A percentile compares a stretch with the other conserved stretches of the same genome.
Evolutionary conservation across 257 asterid genomes (phyloP).

Genomic region (Mentha longifolia): DNA sequence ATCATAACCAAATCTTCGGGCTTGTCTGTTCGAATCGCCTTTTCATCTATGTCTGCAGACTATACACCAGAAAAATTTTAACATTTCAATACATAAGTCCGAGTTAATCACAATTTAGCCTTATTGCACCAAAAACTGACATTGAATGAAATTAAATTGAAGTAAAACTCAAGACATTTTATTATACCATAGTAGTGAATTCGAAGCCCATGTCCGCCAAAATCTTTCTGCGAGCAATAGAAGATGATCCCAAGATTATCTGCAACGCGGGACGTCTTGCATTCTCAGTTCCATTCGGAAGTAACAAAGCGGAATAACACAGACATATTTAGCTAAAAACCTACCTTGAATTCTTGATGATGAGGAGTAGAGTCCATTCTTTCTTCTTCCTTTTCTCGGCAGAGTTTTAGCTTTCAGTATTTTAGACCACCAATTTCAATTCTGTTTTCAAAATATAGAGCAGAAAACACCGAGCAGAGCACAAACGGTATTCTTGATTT

Average conservation of each 20-base stretch:
- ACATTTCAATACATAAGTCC: neutral
- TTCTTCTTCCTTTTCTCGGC: neutral
- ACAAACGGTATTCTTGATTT: neutral
- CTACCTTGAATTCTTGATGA: constrained; percentile 43
- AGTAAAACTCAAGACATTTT: neutral
- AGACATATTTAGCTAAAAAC: neutral
- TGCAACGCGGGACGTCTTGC: constrained; percentile 31
- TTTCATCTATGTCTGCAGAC: constrained; percentile 97
- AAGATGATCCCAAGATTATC: constrained; percentile 91
- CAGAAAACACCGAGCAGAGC: neutral
- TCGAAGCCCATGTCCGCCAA: constrained; percentile 76
- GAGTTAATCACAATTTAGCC: neutral
- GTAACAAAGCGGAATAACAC: constrained; percentile 19
- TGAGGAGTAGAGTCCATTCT: constrained; percentile 36
- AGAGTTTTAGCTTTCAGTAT: neutral
- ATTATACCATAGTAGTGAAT: constrained; percentile 62
- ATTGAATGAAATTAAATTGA: constrained; percentile 7
- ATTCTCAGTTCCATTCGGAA: constrained; percentile 7
- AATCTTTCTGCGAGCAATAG: constrained; percentile 73
- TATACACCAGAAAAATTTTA: constrained; percentile 23
- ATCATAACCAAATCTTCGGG: constrained; percentile 93
- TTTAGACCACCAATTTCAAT: neutral
- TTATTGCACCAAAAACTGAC: neutral
- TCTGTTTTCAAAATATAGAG: constrained; percentile 4
- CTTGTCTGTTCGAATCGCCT: constrained; percentile 80